Evolutionary conservation across 352 stramenopile species (phyloP).

Genomic region (Hyaloperonospora arabidopsidis): DNA sequence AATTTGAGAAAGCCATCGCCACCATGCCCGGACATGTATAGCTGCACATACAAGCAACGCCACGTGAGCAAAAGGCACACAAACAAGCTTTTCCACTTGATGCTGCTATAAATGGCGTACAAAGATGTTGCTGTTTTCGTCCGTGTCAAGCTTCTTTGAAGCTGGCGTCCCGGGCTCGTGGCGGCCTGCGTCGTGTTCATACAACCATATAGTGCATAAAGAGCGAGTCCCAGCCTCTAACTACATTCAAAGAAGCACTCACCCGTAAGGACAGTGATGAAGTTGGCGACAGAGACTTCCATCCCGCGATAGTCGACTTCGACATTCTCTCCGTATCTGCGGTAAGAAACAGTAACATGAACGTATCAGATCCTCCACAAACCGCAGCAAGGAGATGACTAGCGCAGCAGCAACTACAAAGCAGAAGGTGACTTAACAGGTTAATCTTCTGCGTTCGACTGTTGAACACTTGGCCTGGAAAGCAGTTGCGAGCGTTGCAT

Average conservation of each 20-base stretch:
- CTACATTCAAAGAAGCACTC: conserved; percentile 3
- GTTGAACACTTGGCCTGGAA: conserved; percentile 87
- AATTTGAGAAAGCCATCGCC: conserved; percentile 98
- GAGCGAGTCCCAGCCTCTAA: neutral
- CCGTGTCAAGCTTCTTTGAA: conserved; percentile 84
- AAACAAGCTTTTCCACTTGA: conserved; percentile 25
- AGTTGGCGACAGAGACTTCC: conserved; percentile 96
- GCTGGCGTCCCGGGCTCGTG: conserved; percentile 83
- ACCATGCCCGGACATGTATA: conserved; percentile 92
- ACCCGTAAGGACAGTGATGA: conserved; percentile 91
- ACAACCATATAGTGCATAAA: neutral
- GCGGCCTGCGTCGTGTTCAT: conserved; percentile 39
- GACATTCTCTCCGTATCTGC: conserved; percentile 84
- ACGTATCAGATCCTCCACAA: neutral
- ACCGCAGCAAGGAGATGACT: too few species aligned
- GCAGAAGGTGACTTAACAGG: conserved; percentile 26
- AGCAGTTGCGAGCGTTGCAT: conserved; percentile 88
- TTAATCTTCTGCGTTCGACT: conserved; percentile 87
- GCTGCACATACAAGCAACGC: conserved; percentile 27
- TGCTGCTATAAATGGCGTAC: conserved; percentile 24
- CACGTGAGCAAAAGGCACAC: conserved; percentile 20
- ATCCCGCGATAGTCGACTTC: conserved; percentile 92
- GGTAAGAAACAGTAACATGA: neutral
- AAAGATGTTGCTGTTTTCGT: conserved; percentile 87
- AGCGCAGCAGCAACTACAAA: neutral